A percentile compares a stretch with the other conserved stretches of the same genome.
phyloP scores from a whole-genome alignment of 495 filamentous ascomycete genomes.

The Talaromyces borbonicus region DNA sequence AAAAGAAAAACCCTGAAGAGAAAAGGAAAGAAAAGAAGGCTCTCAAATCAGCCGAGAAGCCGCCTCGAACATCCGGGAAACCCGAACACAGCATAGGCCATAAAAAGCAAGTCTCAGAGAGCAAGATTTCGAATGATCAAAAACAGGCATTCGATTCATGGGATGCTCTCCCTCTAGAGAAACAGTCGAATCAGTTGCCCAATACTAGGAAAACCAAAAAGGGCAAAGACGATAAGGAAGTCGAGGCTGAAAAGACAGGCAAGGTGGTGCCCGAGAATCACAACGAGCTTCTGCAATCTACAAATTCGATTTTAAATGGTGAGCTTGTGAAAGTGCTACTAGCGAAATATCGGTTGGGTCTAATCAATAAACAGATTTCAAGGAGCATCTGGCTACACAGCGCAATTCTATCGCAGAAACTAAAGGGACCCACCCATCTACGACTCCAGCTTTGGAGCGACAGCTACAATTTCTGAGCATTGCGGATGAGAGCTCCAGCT shows the following conservation, averaged over 20 bases:
- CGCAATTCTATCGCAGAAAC: neutral
- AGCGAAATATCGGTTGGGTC: neutral
- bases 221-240: neutral
- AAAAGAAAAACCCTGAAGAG: neutral
- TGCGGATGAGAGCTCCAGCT: constrained; percentile 3
- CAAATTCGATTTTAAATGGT: constrained; percentile 5
- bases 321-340: neutral
- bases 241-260: neutral
- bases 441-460: constrained; percentile 8
- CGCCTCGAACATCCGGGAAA: neutral
- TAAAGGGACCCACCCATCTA: neutral
- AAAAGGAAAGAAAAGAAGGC: constrained; percentile 2
- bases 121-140: neutral
- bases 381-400: constrained; percentile 10
- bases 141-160: neutral
- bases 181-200: no score
- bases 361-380: constrained; percentile 11
- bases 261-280: neutral
- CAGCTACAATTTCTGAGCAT: constrained; percentile 12
- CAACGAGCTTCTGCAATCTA: constrained; percentile 1
- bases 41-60: neutral
- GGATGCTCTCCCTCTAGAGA: no score
- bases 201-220: neutral
- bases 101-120: neutral
- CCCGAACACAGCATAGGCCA: neutral